These are phyloP conservation scores for Saccharomyces mikatae DNA, from an alignment of 805 yeast species.

Conservation along the genomic window DNA sequence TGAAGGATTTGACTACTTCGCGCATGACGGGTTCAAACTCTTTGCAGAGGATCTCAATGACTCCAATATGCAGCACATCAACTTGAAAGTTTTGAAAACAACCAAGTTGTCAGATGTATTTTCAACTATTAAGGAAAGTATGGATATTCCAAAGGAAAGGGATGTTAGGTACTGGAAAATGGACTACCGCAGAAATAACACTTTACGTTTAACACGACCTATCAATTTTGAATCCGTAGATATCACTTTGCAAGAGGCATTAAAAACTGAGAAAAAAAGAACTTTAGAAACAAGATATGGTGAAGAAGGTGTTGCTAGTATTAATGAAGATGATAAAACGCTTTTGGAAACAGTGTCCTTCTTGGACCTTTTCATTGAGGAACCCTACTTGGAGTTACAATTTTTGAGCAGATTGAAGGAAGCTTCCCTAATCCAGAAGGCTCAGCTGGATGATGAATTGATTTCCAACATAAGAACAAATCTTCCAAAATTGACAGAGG, in stretches of 20 bases:
- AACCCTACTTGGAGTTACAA: constrained; percentile 32
- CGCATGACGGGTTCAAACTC: constrained; percentile 43
- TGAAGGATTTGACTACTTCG: constrained; percentile 62
- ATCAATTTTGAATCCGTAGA: constrained; percentile 27
- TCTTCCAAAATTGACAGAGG: constrained; percentile 2
- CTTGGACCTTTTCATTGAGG: constrained; percentile 61
- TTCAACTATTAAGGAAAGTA: constrained; percentile 38
- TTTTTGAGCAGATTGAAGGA: constrained; percentile 14
- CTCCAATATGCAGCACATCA: constrained; percentile 38
- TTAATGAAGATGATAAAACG: neutral
- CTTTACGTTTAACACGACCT: constrained; percentile 52
- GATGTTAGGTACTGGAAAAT: constrained; percentile 55
- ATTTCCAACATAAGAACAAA: constrained; percentile 18
- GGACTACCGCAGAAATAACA: constrained; percentile 60
- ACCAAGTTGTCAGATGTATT: constrained; percentile 45
- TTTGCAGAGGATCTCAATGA: constrained; percentile 45
- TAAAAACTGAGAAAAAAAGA: constrained; percentile 33
- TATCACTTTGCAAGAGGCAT: constrained; percentile 44
- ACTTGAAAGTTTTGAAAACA: constrained; percentile 48
- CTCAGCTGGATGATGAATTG: constrained; percentile 13
- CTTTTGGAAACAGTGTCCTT: constrained; percentile 30
- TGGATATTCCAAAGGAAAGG: constrained; percentile 33
- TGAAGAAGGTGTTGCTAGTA: neutral
- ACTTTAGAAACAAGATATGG: constrained; percentile 30
- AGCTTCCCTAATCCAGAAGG: constrained; percentile 5